Percentiles rank a stretch among this genome's conserved stretches.
These are phyloP conservation scores for Baorangia bicolor DNA, from an alignment of 768 basidiomycete genomes.

Conservation along the genomic window DNA sequence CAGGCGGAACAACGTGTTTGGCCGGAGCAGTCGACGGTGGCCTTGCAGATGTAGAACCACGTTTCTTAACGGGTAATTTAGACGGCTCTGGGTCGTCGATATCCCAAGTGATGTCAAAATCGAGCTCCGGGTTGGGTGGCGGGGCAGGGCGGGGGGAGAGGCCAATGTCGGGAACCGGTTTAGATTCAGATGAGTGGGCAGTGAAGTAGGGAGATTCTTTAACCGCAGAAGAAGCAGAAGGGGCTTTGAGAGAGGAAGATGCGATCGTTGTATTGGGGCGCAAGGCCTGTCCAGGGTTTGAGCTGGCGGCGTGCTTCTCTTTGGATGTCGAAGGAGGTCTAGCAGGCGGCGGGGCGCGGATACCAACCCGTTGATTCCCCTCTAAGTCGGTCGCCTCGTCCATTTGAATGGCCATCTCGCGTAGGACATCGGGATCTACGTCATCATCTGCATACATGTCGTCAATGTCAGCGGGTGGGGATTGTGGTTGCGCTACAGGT, in stretches of 20 bases:
- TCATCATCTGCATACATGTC: conserved; percentile 29
- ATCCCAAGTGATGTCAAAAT: conserved; percentile 29
- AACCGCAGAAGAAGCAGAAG: conserved; percentile 2
- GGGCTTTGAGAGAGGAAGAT: conserved; percentile 11
- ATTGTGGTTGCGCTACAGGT: conserved; percentile 5
- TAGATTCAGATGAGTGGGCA: conserved; percentile 2
- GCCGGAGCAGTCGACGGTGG: neutral
- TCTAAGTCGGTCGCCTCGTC: conserved; percentile 13
- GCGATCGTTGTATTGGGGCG: neutral
- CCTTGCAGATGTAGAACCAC: conserved; percentile 11
- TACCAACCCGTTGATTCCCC: neutral
- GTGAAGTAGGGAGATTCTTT: conserved; percentile 24
- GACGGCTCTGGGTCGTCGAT: conserved; percentile 31
- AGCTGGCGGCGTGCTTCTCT: neutral
- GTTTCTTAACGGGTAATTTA: neutral
- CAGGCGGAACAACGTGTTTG: neutral
- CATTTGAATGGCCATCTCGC: conserved; percentile 21
- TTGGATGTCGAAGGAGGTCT: conserved; percentile 2
- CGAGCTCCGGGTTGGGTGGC: conserved; percentile 15
- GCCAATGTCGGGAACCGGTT: conserved; percentile 26
- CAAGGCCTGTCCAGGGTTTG: neutral
- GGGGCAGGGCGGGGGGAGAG: conserved; percentile 31
- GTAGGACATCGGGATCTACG: conserved; percentile 30
- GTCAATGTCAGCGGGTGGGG: conserved; percentile 15
- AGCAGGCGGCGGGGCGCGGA: neutral